A percentile compares a stretch with the other conserved stretches of the same genome.
phyloP scores from a whole-genome alignment of 2,329 filamentous ascomycete genomes.

The Kalaharituber pfeilii region DNA sequence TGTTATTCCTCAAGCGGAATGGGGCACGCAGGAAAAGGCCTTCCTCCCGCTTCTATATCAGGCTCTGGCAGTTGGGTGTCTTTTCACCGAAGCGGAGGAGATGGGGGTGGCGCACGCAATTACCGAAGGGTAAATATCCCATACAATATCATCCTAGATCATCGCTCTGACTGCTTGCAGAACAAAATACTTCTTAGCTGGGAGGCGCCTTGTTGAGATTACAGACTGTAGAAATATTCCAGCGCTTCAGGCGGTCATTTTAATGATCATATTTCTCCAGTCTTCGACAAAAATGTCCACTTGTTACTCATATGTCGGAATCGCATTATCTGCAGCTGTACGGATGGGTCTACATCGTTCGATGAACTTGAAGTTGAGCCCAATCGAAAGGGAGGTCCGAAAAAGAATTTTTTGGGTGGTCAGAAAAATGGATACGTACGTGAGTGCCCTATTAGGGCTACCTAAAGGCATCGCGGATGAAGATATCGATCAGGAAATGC shows the following conservation, averaged over 20 bases:
- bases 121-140: slow-evolving; percentile 36
- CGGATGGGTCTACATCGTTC: slow-evolving; percentile 63
- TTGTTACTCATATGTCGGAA: slow-evolving; percentile 65
- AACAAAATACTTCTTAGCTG: slow-evolving; percentile 55
- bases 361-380: slow-evolving; percentile 36
- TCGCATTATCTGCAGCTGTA: slow-evolving; percentile 57
- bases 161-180: slow-evolving; percentile 30
- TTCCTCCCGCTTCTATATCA: slow-evolving; percentile 56
- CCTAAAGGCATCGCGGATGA: slow-evolving; percentile 45
- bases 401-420: slow-evolving; percentile 50
- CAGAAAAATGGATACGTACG: slow-evolving; percentile 53
- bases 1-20: slow-evolving; percentile 44
- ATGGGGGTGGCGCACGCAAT: slow-evolving; percentile 35
- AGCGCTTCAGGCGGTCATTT: slow-evolving; percentile 57
- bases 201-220: slow-evolving; percentile 45
- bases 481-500: slow-evolving; percentile 49
- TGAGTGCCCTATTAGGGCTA: slow-evolving; percentile 49
- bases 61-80: slow-evolving; percentile 52
- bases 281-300: slow-evolving; percentile 60
- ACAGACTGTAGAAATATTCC: slow-evolving; percentile 52
- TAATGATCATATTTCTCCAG: slow-evolving; percentile 67
- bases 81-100: slow-evolving; percentile 45
- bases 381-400: slow-evolving; percentile 46
- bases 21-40: slow-evolving; percentile 45
- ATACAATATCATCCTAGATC: background rate